Conservation (phyloP, 768 basidiomycete genomes). For the Mycena belliarum region DNA sequence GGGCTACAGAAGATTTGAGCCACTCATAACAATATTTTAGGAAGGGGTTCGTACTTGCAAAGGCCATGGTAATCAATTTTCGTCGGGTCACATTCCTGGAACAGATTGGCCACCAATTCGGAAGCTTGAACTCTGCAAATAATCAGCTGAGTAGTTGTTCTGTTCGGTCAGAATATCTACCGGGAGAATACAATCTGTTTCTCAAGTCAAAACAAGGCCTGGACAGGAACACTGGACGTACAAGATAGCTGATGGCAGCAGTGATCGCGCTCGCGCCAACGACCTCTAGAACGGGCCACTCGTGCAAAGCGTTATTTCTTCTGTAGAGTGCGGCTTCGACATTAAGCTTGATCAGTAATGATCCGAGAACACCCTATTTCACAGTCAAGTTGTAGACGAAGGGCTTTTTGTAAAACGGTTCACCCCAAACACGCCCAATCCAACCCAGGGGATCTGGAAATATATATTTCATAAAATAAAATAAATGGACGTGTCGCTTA, state of each 20-base stretch:
- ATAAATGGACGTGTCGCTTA: slow-evolving; percentile 29
- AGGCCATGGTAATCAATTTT: slow-evolving; percentile 73
- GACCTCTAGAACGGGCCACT: slow-evolving; percentile 70
- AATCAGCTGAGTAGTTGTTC: not conserved
- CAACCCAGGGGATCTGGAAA: slow-evolving; percentile 67
- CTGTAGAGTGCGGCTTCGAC: slow-evolving; percentile 64
- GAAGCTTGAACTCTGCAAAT: slow-evolving; percentile 64
- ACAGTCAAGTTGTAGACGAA: slow-evolving; percentile 4
- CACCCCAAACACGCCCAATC: slow-evolving; percentile 64
- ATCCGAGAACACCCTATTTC: slow-evolving; percentile 61
- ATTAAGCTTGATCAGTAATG: slow-evolving; percentile 66
- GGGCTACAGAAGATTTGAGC: slow-evolving; percentile 41
- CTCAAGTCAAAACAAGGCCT: not conserved
- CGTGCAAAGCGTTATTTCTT: slow-evolving; percentile 50
- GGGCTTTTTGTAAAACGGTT: slow-evolving; percentile 14
- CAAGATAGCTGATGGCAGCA: slow-evolving; percentile 70
- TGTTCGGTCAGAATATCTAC: slow-evolving; percentile 29
- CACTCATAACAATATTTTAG: not conserved
- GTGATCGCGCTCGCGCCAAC: slow-evolving; percentile 62
- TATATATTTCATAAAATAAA: not conserved
- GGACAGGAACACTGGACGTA: slow-evolving; percentile 28
- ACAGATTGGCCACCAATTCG: slow-evolving; percentile 80
- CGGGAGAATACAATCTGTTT: slow-evolving; percentile 66
- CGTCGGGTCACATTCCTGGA: slow-evolving; percentile 75
- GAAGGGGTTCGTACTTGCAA: slow-evolving; percentile 63